Evolutionary conservation across 139 green algal genomes (phyloP), one percentile per base, ranked within the genome.

Genomic region (Coelastrella sp.): DNA sequence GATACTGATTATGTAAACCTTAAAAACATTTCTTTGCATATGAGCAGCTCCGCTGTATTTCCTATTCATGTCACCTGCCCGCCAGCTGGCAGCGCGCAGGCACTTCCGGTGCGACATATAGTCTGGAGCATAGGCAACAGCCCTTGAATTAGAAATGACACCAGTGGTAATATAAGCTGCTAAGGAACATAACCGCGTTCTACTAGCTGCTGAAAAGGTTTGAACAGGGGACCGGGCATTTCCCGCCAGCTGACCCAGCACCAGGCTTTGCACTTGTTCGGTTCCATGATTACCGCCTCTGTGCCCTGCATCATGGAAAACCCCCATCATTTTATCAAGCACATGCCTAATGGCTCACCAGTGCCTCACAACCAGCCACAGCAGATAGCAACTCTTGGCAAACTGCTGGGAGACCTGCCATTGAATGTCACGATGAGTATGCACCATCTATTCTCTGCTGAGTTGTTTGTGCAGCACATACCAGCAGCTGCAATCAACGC

Each of bases 261-360:
- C 57, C 79, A 85, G 19, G 61, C 82, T 35, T 87, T 78, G 27
- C 82, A 87, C 82, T 87, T 87, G 17, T 78, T 66, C 6, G 82
- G 82, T 25, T 87, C 82, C 78, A 83, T 66, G 4, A 63, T 12
- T 49, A 83, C 78, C 65, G 78, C 78, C 6, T 27, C 78, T 65
- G 78, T 19, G 11, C 11, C 35, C 56, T 63, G 65, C 78, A 24
- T 24, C 17, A 61, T 14, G 73, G 57, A 56, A 49, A 49, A 5
- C 3, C 35, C 35, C 35, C 35, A 49, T 49, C 3, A 49, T 49
- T 5, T 5, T 49, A 49, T 49, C 35, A 49, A 49, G 35, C 35
- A 49, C 35, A 49, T 49, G n/a, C 24, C 74, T 20, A 5, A 24
- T 81, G n/a, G 24, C 10, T 11, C 74, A 11, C 1, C 24, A 3